Conservation (phyloP, 2,329 filamentous ascomycete species). For the Cucurbitaria berberidis region DNA sequence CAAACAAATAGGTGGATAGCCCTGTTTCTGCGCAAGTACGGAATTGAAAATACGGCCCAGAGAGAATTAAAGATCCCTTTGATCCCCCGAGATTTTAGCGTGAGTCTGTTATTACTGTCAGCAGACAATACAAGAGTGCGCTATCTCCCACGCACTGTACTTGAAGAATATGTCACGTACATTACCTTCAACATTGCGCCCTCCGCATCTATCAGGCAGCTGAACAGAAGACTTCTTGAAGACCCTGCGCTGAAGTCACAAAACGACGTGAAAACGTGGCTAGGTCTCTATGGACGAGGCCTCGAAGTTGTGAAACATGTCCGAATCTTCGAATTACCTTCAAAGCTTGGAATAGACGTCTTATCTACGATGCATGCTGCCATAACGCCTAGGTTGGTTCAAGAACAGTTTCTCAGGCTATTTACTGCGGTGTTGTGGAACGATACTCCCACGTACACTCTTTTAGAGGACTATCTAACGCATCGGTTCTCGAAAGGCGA, state of each 20-base stretch:
- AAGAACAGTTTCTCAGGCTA: slow-evolving; percentile 22
- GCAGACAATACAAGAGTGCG: not conserved
- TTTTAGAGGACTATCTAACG: not conserved
- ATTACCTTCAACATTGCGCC: slow-evolving; percentile 30
- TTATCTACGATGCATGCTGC: not conserved
- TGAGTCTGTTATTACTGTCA: slow-evolving; percentile 12
- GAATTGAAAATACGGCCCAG: slow-evolving; percentile 4
- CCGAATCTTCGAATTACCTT: slow-evolving; percentile 1
- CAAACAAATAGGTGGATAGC: slow-evolving; percentile 28
- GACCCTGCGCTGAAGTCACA: slow-evolving; percentile 7
- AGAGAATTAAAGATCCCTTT: slow-evolving; percentile 14
- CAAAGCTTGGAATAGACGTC: not conserved
- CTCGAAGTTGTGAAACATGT: not conserved
- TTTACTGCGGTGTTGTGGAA: slow-evolving; percentile 20
- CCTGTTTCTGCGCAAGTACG: slow-evolving; percentile 35
- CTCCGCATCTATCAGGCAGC: slow-evolving; percentile 15
- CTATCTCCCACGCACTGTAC: slow-evolving; percentile 21
- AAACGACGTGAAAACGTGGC: slow-evolving; percentile 27
- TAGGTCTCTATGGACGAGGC: slow-evolving; percentile 26
- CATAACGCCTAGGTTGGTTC: slow-evolving; percentile 20
- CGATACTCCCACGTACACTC: slow-evolving; percentile 11
- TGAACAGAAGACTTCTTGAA: slow-evolving; percentile 26
- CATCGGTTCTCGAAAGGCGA: not conserved
- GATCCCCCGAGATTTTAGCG: slow-evolving; percentile 12
- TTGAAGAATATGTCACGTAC: slow-evolving; percentile 32